These are phyloP conservation scores for Trichosporon faecale DNA, from an alignment of 1,284 basidiomycete genomes.

Conservation along the genomic window DNA sequence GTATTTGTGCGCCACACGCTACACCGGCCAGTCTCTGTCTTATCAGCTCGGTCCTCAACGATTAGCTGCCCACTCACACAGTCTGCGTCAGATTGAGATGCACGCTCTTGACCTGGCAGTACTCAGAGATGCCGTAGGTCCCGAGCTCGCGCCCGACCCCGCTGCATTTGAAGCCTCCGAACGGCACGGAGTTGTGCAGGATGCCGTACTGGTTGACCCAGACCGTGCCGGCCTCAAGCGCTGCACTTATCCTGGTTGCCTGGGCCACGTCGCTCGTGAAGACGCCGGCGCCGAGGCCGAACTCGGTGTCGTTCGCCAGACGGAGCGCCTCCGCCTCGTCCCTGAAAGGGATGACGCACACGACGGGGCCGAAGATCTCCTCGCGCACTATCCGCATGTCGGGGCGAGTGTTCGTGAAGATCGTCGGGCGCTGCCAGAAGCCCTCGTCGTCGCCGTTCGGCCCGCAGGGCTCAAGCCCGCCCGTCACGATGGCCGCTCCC, in stretches of 20 bases:
- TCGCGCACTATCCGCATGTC: constrained; percentile 47
- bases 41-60: not conserved
- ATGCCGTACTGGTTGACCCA: constrained; percentile 88
- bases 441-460: constrained; percentile 35
- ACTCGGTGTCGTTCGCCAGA: constrained; percentile 77
- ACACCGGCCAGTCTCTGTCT: not conserved
- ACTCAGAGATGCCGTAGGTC: constrained; percentile 76
- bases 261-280: constrained; percentile 85
- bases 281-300: constrained; percentile 85
- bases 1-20: not conserved
- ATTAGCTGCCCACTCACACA: constrained; percentile 15
- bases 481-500: constrained; percentile 76
- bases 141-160: constrained; percentile 84
- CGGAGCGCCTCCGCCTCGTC: constrained; percentile 56
- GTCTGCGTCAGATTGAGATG: constrained; percentile 63
- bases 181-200: constrained; percentile 78
- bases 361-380: constrained; percentile 56
- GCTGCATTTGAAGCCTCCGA: constrained; percentile 85
- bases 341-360: constrained; percentile 51
- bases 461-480: constrained; percentile 60
- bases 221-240: constrained; percentile 74
- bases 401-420: constrained; percentile 44
- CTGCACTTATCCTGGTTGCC: constrained; percentile 75
- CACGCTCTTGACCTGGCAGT: constrained; percentile 78
- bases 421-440: constrained; percentile 52